A percentile compares a stretch with the other conserved stretches of the same genome.
Conservation (phyloP, 345 rosid genomes). For the Pelargonium nanum region DNA sequence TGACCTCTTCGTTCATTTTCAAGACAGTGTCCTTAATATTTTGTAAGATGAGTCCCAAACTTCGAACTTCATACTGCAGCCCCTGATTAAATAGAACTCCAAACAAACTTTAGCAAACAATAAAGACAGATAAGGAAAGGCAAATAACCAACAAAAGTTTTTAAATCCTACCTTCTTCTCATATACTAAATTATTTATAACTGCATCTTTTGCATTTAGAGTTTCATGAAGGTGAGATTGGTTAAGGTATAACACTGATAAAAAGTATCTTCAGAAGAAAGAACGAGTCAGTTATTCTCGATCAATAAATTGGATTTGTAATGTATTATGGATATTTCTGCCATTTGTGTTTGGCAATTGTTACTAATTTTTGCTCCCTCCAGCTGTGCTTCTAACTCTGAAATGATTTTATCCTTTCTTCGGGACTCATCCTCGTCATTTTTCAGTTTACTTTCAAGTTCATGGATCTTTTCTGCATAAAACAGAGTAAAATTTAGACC, state of each 20-base stretch:
- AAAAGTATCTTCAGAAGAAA: constrained; percentile 13
- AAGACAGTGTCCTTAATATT: constrained; percentile 48
- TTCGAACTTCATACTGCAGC: constrained; percentile 46
- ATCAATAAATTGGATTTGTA: constrained; percentile 7
- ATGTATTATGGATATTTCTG: constrained; percentile 53
- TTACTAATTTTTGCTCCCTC: constrained; percentile 38
- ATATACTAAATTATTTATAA: constrained; percentile 44
- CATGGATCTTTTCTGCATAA: constrained; percentile 44
- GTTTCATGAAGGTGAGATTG: constrained; percentile 57
- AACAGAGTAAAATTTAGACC: constrained; percentile 5
- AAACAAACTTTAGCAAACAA: constrained; percentile 12
- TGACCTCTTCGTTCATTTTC: constrained; percentile 60
- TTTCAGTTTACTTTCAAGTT: constrained; percentile 41
- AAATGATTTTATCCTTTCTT: constrained; percentile 41
- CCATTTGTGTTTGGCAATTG: constrained; percentile 31
- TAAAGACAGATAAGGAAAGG: constrained; percentile 8
- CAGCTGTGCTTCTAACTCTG: constrained; percentile 45
- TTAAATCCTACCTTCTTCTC: constrained; percentile 55
- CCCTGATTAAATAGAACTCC: constrained; percentile 27
- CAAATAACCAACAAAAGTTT: constrained; percentile 9
- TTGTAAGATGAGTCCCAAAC: constrained; percentile 38
- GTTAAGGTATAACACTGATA: constrained; percentile 38
- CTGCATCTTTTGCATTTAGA: constrained; percentile 45
- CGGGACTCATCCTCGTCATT: constrained; percentile 35
- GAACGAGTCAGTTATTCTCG: constrained; percentile 3